Conservation (phyloP, 2,329 filamentous ascomycete species). For the Saccharata proteae region DNA sequence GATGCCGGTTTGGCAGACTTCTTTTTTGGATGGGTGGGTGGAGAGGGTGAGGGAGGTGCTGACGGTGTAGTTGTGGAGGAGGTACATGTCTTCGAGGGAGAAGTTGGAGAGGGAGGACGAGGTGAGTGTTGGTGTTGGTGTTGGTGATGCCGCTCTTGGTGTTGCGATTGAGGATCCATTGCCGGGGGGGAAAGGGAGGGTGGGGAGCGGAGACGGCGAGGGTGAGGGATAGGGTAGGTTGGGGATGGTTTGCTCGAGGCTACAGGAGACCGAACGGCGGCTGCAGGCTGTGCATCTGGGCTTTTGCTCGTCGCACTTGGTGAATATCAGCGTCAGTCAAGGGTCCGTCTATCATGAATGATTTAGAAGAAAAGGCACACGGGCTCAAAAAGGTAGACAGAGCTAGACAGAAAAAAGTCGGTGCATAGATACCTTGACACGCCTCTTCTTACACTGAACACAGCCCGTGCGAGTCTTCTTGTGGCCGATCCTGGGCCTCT, state of each 20-base stretch:
- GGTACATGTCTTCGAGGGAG: constrained; percentile 17
- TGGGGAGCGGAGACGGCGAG: constrained; percentile 7
- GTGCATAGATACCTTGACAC: constrained; percentile 5
- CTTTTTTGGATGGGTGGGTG: constrained; percentile 12
- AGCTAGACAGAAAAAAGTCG: background rate
- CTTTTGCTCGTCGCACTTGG: constrained; percentile 20
- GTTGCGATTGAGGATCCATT: too few species aligned
- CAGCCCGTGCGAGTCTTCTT: constrained; percentile 9
- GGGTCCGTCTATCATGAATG: background rate
- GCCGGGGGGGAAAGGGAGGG: constrained; percentile 12
- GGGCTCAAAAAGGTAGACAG: background rate
- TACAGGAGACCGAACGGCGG: constrained; percentile 17
- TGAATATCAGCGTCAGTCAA: background rate
- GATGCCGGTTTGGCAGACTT: constrained; percentile 14
- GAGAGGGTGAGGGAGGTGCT: constrained; percentile 17
- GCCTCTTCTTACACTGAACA: constrained; percentile 7
- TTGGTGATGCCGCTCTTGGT: too few species aligned
- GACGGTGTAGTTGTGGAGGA: constrained; percentile 21
- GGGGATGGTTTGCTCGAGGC: constrained; percentile 15
- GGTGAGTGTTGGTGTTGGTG: too few species aligned
- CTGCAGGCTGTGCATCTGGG: constrained; percentile 20
- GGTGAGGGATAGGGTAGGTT: constrained; percentile 1
- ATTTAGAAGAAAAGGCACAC: background rate
- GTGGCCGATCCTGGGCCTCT: too few species aligned
- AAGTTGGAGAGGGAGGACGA: too few species aligned